Base-by-base conservation (phyloP, 306 rosid genomes). In the Neltuma alba region DNA sequence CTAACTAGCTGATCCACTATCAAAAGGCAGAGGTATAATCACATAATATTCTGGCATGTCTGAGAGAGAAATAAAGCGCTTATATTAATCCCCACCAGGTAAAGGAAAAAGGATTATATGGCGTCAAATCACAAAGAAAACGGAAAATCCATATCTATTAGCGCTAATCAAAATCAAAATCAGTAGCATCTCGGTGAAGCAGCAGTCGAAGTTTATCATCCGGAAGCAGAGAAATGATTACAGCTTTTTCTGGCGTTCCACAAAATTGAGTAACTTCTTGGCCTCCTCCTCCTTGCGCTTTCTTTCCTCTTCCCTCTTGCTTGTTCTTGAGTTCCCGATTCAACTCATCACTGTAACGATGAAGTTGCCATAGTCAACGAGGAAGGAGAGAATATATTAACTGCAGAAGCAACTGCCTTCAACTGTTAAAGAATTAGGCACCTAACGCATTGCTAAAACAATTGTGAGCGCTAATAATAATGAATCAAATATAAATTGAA, bases 291-390 rank as follows among this genome's bases (percentile, higher is more conserved):
- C 98, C 78, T 89, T 91, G 28, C 89, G 90, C 79, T 64, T 76
- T 70, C 91, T 85, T 70, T 87, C 92, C 12, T 93, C 97, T 83
- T 93, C 98, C 83, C 48, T 88, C 85, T 91, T 91, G 89, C 79
- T 86, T 91, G 48, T 70, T 79, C 87, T 93, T 93, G 36, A 79
- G 50, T 58, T 91, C 98, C 61, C 91, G 90, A 84, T 93, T 93
- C 65, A 76, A 85, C 37, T 92, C 98, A 82, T 97, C 91, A n/a
- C 36, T 33, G 36, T 2, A 2, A 3, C 36, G 36, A 33, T 33
- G 36, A 33, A 33, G 36, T 33, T 33, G 36, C 36, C 36, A 33
- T 33, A 33, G 36, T n/a, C n/a, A n/a, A n/a, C n/a, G n/a, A n/a
- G n/a, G n/a, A n/a, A n/a, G n/a, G n/a, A n/a, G n/a, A n/a, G n/a